Evolutionary conservation across 164 flowering plant genomes (phyloP).

Genomic region (Stephania japonica): DNA sequence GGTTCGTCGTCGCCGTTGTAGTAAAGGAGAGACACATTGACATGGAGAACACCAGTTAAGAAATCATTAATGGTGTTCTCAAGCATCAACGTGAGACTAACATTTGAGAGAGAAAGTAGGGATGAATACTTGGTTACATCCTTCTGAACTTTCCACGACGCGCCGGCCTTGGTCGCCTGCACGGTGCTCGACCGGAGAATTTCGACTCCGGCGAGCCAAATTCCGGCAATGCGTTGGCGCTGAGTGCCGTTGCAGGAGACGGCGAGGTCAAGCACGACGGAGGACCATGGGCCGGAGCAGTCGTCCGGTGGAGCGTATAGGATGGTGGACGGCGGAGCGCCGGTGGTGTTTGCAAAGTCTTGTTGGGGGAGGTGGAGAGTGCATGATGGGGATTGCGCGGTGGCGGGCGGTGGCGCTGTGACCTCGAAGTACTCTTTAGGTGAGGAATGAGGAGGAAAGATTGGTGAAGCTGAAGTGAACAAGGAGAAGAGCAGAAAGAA

Average conservation of each 20-base stretch:
- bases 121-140: slow-evolving; percentile 72
- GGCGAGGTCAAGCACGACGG: slow-evolving; percentile 42
- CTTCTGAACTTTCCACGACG: slow-evolving; percentile 71
- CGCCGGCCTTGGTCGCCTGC: slow-evolving; percentile 57
- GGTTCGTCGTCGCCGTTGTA: slow-evolving; percentile 17
- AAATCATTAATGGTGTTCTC: slow-evolving; percentile 66
- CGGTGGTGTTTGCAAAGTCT: slow-evolving; percentile 57
- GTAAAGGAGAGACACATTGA: slow-evolving; percentile 43
- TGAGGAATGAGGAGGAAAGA: not conserved
- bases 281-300: slow-evolving; percentile 54
- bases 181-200: slow-evolving; percentile 88
- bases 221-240: slow-evolving; percentile 70
- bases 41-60: slow-evolving; percentile 61
- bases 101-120: slow-evolving; percentile 28
- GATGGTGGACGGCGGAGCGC: slow-evolving; percentile 44
- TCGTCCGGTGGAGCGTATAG: slow-evolving; percentile 51
- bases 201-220: slow-evolving; percentile 85
- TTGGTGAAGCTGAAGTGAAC: slow-evolving; percentile 16
- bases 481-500: slow-evolving; percentile 3
- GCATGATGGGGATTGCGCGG: slow-evolving; percentile 43
- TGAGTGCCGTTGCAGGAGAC: slow-evolving; percentile 54
- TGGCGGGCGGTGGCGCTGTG: slow-evolving; percentile 42
- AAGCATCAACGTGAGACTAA: slow-evolving; percentile 64
- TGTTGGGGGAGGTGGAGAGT: slow-evolving; percentile 39
- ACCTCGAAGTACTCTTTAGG: slow-evolving; percentile 35